Percentiles rank a stretch among this genome's conserved stretches.
phyloP scores from a whole-genome alignment of 805 yeast genomes.

The Sungouiella blattae region DNA sequence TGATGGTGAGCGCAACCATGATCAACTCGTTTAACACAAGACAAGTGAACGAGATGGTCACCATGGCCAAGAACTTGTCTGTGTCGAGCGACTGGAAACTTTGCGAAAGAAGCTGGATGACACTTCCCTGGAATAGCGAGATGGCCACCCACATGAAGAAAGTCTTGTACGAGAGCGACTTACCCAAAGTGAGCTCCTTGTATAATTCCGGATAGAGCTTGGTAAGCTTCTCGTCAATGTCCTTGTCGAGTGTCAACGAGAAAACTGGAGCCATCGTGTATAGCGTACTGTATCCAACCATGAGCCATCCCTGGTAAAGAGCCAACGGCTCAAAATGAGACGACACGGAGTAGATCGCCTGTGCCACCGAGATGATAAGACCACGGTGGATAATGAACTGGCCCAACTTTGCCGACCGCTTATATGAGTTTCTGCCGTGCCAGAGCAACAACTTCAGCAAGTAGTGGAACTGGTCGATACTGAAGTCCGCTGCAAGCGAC shows the following conservation, averaged over 20 bases:
- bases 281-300: constrained; percentile 97
- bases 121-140: constrained; percentile 85
- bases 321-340: constrained; percentile 93
- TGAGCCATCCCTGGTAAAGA: constrained; percentile 89
- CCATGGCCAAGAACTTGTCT: constrained; percentile 64
- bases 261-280: constrained; percentile 99
- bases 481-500: constrained; percentile 93
- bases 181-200: constrained; percentile 85
- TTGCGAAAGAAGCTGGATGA: constrained; percentile 83
- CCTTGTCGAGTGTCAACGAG: constrained; percentile 85
- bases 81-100: constrained; percentile 59
- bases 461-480: constrained; percentile 87
- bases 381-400: constrained; percentile 98
- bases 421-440: constrained; percentile 98
- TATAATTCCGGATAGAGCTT: constrained; percentile 91
- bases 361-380: constrained; percentile 87
- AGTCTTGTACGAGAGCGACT: constrained; percentile 78
- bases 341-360: constrained; percentile 85
- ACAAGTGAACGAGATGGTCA: constrained; percentile 80
- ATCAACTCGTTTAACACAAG: constrained; percentile 79
- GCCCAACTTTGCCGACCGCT: constrained; percentile 89
- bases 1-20: constrained; percentile 91
- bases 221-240: constrained; percentile 85
- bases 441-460: constrained; percentile 82
- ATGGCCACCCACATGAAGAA: constrained; percentile 89